These are phyloP conservation scores for Solanum pennellii DNA, from an alignment of 257 asterid genomes.

Conservation along the genomic window DNA sequence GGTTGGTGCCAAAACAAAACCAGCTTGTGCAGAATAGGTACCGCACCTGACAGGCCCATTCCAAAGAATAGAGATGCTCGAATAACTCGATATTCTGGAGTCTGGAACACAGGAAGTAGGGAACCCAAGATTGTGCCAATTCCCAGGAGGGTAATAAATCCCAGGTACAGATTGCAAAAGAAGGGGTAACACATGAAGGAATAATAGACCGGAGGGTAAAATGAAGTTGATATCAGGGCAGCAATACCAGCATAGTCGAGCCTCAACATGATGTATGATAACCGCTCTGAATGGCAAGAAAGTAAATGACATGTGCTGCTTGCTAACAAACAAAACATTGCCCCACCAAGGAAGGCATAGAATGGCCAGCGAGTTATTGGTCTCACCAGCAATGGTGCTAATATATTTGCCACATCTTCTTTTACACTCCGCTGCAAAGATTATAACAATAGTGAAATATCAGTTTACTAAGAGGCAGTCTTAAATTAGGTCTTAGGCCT, in stretches of 20 bases:
- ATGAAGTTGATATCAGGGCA: conserved; percentile 85
- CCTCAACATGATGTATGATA: conserved; percentile 80
- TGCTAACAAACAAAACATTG: conserved; percentile 89
- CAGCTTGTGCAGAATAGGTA: conserved; percentile 77
- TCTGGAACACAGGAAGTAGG: conserved; percentile 77
- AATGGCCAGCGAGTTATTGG: conserved; percentile 99
- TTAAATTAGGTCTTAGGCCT: no score
- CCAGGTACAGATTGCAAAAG: conserved; percentile 79
- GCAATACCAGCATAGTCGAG: conserved; percentile 90
- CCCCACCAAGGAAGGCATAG: conserved; percentile 88
- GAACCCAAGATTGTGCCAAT: conserved; percentile 54
- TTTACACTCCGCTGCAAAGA: conserved; percentile 55
- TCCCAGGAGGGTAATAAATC: conserved; percentile 74
- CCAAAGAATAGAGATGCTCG: conserved; percentile 73
- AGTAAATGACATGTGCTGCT: conserved; percentile 91
- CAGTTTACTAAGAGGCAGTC: not conserved
- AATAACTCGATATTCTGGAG: conserved; percentile 63
- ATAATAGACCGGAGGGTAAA: conserved; percentile 87
- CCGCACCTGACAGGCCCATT: conserved; percentile 84
- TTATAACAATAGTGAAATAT: not conserved
- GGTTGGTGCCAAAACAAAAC: conserved; percentile 77
- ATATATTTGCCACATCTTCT: conserved; percentile 64
- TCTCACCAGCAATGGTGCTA: conserved; percentile 58
- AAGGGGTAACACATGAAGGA: conserved; percentile 91
- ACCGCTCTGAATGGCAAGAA: conserved; percentile 73